Evolutionary conservation across 352 stramenopile genomes (phyloP), one percentile per base, ranked within the genome.

Genomic region (Albugo laibachii): DNA sequence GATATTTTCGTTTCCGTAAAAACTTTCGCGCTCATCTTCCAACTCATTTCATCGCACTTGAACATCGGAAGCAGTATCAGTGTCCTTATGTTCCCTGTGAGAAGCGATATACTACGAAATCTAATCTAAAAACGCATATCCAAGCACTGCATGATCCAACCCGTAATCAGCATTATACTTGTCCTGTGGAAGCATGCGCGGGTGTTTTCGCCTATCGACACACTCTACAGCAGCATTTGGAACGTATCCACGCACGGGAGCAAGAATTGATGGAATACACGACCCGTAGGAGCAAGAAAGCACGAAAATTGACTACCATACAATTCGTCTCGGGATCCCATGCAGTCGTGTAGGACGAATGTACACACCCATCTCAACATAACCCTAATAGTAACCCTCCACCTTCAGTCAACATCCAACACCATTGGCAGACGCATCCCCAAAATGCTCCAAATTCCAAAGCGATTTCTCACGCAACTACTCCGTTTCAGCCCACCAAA

Each of bases 121-220:
- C 71, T 11, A 89, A 89, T 36, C 40, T 86, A 19, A 84, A 82
- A 63, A 53, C 68, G 20, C 76, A 86, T 48, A 79, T 78, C 44
- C 82, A 83, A 50, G 69, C 70, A 8, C 62, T 69, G 21, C 73
- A 86, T 39, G 69, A 83, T 34, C 49, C 61, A 3, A 52, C 57
- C 54, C 77, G 75, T 47, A 77, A 66, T 11, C 52, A 62, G 56
- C 66, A 66, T 19, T 89, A 83, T 56, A 59, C 55, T 45, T 89
- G 77, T 50, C 69, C 67, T 5, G 56, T 63, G 14, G 64, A 72
- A 1, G 60, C 56, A 10, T 89, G 77, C 48, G 52, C 61, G 3
- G 69, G 65, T 16, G 62, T 58, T 13, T 89, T 89, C 49, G 65
- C 66, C 14, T 84, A 84, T 59, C 86, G 86, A 50, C 81, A 66